A percentile compares a stretch with the other conserved stretches of the same genome.
phyloP scores from a whole-genome alignment of 257 asterid genomes.

The Fraxinus anomala region DNA sequence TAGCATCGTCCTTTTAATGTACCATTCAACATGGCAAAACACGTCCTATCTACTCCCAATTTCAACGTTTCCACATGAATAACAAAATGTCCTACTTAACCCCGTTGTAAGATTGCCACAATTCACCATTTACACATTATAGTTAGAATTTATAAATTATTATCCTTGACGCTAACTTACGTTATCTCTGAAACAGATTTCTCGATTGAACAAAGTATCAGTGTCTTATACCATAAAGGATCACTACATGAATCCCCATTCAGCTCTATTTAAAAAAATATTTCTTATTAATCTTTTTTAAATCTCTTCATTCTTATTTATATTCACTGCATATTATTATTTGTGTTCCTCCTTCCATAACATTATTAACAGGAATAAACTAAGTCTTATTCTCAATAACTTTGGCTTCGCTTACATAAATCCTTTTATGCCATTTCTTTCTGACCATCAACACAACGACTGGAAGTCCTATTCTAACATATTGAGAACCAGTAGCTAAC shows the following conservation, averaged over 20 bases:
- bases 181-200: not conserved
- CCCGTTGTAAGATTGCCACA: not conserved
- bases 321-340: not conserved
- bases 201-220: not conserved
- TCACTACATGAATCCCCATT: not conserved
- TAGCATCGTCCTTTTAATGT: not conserved
- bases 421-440: not conserved
- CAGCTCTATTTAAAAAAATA: slow-evolving; percentile 8
- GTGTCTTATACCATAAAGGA: not conserved
- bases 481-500: too few relatives aligned
- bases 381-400: not conserved
- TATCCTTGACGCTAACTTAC: not conserved
- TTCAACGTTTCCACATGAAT: slow-evolving; percentile 2
- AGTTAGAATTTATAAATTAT: not conserved
- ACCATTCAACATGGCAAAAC: not conserved
- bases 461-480: not conserved
- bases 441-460: not conserved
- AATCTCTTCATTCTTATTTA: not conserved
- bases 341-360: not conserved
- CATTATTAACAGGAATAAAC: not conserved
- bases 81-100: not conserved
- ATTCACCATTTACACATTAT: not conserved
- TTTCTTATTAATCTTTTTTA: not conserved
- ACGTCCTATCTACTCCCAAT: not conserved
- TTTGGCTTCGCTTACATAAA: not conserved